phyloP scores from a whole-genome alignment of 805 yeast species.

The Wickerhamomyces chaumierensis region DNA sequence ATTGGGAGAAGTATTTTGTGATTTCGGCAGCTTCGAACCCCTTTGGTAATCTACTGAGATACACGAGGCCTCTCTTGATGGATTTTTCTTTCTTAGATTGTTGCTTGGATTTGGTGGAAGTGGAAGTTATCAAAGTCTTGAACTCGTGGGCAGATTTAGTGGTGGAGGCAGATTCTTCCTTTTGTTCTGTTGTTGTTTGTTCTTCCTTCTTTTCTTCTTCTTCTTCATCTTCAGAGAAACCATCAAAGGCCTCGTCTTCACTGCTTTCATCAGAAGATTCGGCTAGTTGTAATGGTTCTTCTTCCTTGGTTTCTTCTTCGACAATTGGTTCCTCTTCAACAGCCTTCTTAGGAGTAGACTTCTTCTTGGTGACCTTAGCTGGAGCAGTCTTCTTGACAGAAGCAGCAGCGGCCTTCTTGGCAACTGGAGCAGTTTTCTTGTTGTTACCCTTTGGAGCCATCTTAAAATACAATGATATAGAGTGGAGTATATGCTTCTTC shows the following conservation, averaged over 20 bases:
- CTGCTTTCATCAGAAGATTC: background rate
- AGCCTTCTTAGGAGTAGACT: background rate
- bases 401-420: background rate
- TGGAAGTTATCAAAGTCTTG: constrained; percentile 13
- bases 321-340: background rate
- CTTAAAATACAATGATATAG: no score
- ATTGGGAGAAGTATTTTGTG: constrained; percentile 76
- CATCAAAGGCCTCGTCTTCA: constrained; percentile 6
- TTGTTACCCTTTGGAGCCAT: background rate
- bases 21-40: constrained; percentile 78
- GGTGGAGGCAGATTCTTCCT: constrained; percentile 17
- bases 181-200: constrained; percentile 6
- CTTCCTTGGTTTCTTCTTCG: background rate
- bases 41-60: constrained; percentile 85
- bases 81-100: constrained; percentile 16
- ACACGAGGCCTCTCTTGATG: constrained; percentile 54
- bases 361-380: background rate
- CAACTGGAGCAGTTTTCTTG: background rate
- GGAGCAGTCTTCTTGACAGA: background rate
- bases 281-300: background rate
- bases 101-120: constrained; percentile 5
- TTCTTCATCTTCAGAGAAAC: constrained; percentile 5
- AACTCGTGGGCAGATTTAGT: constrained; percentile 17
- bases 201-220: constrained; percentile 8
- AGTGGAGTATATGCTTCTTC: no score